Evolutionary conservation across 306 rosid species (phyloP).

Genomic region (Vicia faba): DNA sequence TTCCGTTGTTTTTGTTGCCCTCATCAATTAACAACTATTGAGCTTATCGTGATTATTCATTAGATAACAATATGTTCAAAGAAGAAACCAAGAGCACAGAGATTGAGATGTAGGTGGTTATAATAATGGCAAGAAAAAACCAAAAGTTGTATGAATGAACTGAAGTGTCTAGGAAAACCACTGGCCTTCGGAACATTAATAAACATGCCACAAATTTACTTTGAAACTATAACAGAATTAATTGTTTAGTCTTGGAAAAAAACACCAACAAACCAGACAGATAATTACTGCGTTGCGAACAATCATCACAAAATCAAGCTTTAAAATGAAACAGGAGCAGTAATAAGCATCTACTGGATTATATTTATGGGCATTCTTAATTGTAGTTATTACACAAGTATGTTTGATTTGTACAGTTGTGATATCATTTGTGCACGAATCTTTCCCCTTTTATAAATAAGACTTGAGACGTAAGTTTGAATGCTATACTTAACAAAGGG

Average conservation of each 20-base stretch:
- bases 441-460: not conserved
- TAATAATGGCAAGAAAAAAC: too few species aligned
- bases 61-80: not conserved
- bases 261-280: too few species aligned
- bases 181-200: too few species aligned
- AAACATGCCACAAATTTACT: too few species aligned
- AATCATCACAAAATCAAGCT: conserved; percentile 32
- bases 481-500: not conserved
- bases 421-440: conserved; percentile 1
- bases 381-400: conserved; percentile 1
- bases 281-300: conserved; percentile 78
- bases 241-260: too few species aligned
- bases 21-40: not conserved
- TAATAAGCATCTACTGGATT: conserved; percentile 27
- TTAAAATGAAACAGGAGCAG: conserved; percentile 13
- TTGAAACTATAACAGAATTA: too few species aligned
- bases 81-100: too few species aligned
- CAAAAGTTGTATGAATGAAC: too few species aligned
- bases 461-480: not conserved
- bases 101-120: too few species aligned
- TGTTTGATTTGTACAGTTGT: not conserved
- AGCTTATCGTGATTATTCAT: not conserved
- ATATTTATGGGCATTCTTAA: not conserved
- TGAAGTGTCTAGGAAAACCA: too few species aligned
- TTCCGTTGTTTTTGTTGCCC: not conserved